Base-by-base conservation (phyloP, 2,329 filamentous ascomycete genomes). In the Orbilia ellipsospora region DNA sequence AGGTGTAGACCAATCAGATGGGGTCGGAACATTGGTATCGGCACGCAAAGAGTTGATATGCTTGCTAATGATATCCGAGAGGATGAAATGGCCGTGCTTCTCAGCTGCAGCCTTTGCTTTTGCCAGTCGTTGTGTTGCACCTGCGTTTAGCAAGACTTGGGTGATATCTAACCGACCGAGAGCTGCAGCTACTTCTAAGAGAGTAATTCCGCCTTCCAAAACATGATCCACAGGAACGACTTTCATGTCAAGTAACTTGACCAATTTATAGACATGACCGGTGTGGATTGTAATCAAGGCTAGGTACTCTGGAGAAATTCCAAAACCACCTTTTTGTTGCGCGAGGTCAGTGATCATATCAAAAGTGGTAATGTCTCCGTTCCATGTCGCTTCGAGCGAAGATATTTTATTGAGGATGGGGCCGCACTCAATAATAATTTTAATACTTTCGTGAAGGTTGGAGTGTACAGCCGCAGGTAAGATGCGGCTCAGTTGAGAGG, bases 151-250 rank as follows among this genome's bases (percentile, higher is more conserved):
- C 20, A 66, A 23, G 18, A 66, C 54, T 40, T 50, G 52, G 2
- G 44, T 18, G n/a, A 66, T 59, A 51, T 66, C 63, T 4, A 66
- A 26, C 12, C 54, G 57, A 16, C 63, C 63, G 44, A 66, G 52
- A 40, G 6, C 23, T 7, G 63, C 63, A 20, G 63, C 52, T 12
- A 18, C 45, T 66, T 66, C 63, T n/a, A 66, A 3, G 1, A 59
- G 45, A 40, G 52, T 66, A 5, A 42, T 59, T 4, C 51, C 61
- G n/a, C 61, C 36, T 16, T 55, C 61, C n/a, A 65, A 36, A 20
- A 65, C 15, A 31, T 65, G 36, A 20, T 65, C 54, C 18, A 16
- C 61, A 7, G 54, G 13, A 7, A 65, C 61, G 3, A 12, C 8
- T 5, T 15, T 50, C n/a, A 20, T 40, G 1, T 56, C 51, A 6